Evolutionary conservation across 495 filamentous ascomycete species (phyloP).

Genomic region (Haplographium delicatum): DNA sequence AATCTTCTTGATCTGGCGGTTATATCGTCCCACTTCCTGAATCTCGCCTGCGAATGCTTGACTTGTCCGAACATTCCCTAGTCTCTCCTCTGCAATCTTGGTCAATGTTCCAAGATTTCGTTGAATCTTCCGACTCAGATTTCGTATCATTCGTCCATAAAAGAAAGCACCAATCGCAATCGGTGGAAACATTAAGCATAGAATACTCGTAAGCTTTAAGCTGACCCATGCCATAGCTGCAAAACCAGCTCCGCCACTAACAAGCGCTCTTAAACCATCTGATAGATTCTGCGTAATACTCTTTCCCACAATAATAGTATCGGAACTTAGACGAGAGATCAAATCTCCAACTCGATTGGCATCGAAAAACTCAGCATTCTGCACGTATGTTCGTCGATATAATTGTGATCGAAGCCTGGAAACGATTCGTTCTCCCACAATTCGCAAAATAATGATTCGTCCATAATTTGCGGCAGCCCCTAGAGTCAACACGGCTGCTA

Average conservation of each 20-base stretch:
- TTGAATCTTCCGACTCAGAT: conserved; percentile 85
- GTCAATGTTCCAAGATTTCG: conserved; percentile 85
- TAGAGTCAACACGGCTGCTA: conserved; percentile 62
- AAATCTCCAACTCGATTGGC: conserved; percentile 94
- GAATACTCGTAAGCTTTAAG: conserved; percentile 80
- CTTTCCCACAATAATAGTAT: conserved; percentile 96
- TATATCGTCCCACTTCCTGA: conserved; percentile 85
- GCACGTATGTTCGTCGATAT: conserved; percentile 82
- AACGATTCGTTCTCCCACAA: conserved; percentile 92
- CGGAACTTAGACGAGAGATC: conserved; percentile 89
- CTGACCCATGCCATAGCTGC: conserved; percentile 89
- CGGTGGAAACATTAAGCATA: conserved; percentile 83
- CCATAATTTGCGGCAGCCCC: conserved; percentile 89
- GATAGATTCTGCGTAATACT: conserved; percentile 97
- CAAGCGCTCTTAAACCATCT: conserved; percentile 81
- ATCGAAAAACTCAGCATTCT: conserved; percentile 98
- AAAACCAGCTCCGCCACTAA: conserved; percentile 85
- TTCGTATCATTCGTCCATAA: conserved; percentile 81
- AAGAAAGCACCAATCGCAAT: conserved; percentile 88
- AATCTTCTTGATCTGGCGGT: conserved; percentile 83
- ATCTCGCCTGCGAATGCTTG: conserved; percentile 94
- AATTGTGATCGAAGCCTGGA: conserved; percentile 82
- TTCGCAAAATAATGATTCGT: conserved; percentile 87
- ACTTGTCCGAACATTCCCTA: conserved; percentile 92
- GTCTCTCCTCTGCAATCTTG: conserved; percentile 92